Conservation (phyloP, 2,329 filamentous ascomycete genomes). For the Venturia oleaginea region DNA sequence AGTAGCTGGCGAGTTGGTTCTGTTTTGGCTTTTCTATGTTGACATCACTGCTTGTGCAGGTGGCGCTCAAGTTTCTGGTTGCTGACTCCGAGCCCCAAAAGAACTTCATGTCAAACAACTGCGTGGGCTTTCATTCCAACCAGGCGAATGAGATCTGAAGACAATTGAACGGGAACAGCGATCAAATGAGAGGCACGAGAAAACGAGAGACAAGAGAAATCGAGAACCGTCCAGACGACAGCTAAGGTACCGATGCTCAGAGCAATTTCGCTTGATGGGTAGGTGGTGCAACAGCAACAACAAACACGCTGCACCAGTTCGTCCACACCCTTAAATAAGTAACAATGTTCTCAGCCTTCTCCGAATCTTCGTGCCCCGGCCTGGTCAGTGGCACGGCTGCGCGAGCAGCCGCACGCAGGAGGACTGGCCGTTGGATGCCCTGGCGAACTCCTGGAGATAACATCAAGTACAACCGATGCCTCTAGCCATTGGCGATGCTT, state of each 20-base stretch:
- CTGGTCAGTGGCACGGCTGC: constrained; percentile 1
- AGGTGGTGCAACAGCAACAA: too few species aligned
- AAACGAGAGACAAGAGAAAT: background rate
- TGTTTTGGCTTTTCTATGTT: background rate
- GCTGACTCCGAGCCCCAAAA: background rate
- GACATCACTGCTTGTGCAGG: background rate
- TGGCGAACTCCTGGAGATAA: background rate
- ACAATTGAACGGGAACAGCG: too few species aligned
- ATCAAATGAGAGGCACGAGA: background rate
- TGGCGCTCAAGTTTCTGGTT: background rate
- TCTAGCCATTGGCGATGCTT: background rate
- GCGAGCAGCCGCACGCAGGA: background rate
- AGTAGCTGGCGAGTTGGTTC: background rate
- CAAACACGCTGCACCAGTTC: background rate
- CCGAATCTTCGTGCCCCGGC: background rate
- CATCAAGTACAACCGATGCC: background rate
- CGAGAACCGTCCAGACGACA: background rate
- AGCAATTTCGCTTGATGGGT: background rate
- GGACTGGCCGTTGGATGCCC: background rate
- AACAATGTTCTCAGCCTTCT: background rate
- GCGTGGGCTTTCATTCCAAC: background rate
- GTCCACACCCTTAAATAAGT: background rate
- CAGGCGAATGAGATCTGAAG: background rate
- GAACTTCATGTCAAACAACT: background rate
- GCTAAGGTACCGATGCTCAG: background rate